Percentiles rank a stretch among this genome's conserved stretches.
Evolutionary conservation across 257 asterid species (phyloP).

Genomic region (Solanum sitiens): DNA sequence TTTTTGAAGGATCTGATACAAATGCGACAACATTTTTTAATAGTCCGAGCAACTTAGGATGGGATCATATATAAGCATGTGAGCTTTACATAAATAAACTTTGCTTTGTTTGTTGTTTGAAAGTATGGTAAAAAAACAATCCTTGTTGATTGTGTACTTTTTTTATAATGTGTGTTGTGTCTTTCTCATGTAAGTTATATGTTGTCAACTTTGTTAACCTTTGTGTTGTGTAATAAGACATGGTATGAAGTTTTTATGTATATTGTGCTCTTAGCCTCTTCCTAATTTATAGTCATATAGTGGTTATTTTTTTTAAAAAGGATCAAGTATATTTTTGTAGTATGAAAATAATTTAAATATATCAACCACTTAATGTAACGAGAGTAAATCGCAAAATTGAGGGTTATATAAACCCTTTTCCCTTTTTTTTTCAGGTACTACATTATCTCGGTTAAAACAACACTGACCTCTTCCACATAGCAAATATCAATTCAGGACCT

Average conservation of each 20-base stretch:
- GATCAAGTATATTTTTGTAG: no score
- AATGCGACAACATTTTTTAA: no score
- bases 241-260: no score
- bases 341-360: no score
- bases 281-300: no score
- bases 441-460: no score
- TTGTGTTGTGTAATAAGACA: neutral
- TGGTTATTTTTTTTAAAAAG: no score
- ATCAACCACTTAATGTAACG: neutral
- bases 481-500: neutral
- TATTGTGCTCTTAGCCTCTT: no score
- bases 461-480: neutral
- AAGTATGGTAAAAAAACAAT: neutral
- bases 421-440: neutral
- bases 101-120: neutral
- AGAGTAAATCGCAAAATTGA: neutral
- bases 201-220: neutral
- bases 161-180: neutral
- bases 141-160: neutral
- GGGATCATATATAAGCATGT: neutral
- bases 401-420: neutral
- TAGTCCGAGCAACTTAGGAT: no score
- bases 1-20: no score
- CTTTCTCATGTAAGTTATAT: neutral
- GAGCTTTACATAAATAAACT: neutral